phyloP scores from a whole-genome alignment of 148 eudicot species.

The Linanthus parryae region DNA sequence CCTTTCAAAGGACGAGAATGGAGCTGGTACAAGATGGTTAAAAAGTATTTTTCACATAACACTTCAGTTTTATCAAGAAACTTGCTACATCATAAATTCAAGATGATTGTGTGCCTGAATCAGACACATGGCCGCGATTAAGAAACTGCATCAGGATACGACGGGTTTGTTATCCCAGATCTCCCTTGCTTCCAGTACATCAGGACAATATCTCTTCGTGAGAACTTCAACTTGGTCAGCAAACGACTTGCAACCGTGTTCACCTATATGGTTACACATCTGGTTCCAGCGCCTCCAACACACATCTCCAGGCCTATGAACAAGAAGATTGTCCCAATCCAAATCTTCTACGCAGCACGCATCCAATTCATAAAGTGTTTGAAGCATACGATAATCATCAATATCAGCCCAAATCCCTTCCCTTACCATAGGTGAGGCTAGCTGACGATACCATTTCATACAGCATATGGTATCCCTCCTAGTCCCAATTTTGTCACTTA shows the following conservation, averaged over 20 bases:
- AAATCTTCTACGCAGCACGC: conserved; percentile 11
- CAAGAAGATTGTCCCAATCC: conserved; percentile 12
- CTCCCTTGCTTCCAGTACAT: conserved; percentile 2
- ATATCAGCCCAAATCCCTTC: conserved; percentile 9
- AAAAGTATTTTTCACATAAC: no score
- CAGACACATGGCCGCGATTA: no score
- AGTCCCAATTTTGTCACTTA: neutral
- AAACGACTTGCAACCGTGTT: conserved; percentile 3
- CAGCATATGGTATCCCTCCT: neutral
- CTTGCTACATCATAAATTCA: no score
- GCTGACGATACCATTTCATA: conserved; percentile 5
- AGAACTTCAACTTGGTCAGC: conserved; percentile 8
- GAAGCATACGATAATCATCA: conserved; percentile 5
- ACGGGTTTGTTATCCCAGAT: conserved; percentile 5
- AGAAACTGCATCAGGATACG: conserved; percentile 1
- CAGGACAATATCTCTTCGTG: conserved; percentile 8
- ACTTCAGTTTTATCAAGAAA: no score
- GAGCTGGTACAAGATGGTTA: no score
- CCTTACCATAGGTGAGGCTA: conserved; percentile 7
- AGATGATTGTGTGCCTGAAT: no score
- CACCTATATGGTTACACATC: conserved; percentile 10
- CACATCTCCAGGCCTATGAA: conserved; percentile 9
- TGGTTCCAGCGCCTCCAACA: conserved; percentile 9
- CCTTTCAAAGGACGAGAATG: no score
- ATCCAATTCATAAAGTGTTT: conserved; percentile 5